Evolutionary conservation across 2,329 filamentous ascomycete genomes (phyloP), one percentile per base, ranked within the genome.

Genomic region (Cytospora piceicola): DNA sequence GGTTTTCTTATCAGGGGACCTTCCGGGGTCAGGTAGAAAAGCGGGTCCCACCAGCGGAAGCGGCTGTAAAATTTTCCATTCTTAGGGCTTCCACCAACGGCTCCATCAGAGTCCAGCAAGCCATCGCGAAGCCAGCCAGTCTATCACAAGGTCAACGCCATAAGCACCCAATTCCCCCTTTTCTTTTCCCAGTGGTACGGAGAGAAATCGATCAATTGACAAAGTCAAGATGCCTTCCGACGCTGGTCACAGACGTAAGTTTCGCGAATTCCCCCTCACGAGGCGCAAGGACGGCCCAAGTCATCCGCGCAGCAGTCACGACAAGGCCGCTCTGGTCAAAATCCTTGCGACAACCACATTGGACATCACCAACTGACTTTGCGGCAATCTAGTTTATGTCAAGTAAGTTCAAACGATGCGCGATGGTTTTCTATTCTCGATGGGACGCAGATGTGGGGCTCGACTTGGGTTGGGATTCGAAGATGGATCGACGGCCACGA

Each of bases 171-270:
- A 73, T 75, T 74, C 77, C 79, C 80, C 79, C 80, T 78, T 77
- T 78, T 36, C 75, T 75, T 76, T 77, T 73, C 75, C 73, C 73
- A 73, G 64, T 67, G 67, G 64, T 58, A 67, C 67, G 67, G 67
- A 68, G 65, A 67, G 65, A 68, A 67, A 63, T 65, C 58, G 65
- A 61, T 59, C 60, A 58, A 65, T 61, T 49, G 63, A 60, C 63
- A 55, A 67, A 65, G 82, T 83, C 89, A 93, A 87, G 82, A 95
- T 95, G 91, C 88, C 90, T 90, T 90, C 91, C 79, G 90, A 92
- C 88, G 85, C 90, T 80, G 91, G 91, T 83, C 90, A 94, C 89
- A 88, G 91, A 90, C 85, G 91, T 94, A 84, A 91, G 91, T 91
- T 73, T 39, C 46, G 17, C 51, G 20, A 22, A 29, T 29, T 42